Evolutionary conservation across 345 rosid species (phyloP), one percentile per base, ranked within the genome.

Genomic region (Gossypium australe): DNA sequence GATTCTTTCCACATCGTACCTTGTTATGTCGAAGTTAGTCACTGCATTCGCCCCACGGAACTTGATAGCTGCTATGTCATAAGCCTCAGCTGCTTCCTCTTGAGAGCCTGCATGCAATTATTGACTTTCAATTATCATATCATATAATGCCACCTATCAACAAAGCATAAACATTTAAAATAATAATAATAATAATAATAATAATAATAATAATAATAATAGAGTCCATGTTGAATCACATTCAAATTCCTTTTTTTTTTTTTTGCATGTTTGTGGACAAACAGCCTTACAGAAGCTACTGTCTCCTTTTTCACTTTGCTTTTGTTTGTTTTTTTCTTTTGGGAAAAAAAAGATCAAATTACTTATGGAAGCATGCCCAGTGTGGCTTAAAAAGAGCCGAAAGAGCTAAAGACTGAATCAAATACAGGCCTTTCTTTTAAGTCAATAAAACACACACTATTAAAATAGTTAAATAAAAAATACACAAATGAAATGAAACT

Each of bases 61-160:
- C 72, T 94, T 94, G 56, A 94, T 94, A 1, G 97, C 98, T 0
- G 98, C 98, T 17, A 92, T 75, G 65, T 94, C 98, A 14, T 94
- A 94, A 1, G 98, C 98, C 82, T 94, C 98, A 0, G 97, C 98
- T 25, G 98, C 98, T 83, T 91, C 98, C 85, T 92, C 98, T 82
- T 94, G 98, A 1, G 98, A 91, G 79, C 97, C 98, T 94, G 80
- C 72, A 60, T 18, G 16, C 44, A 47, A 18, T 13, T 45, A 45
- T 45, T 12, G 9, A 34, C 17, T 12, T 10, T 24, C 13, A 47
- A 47, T 47, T 11, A 24, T 58, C 24, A 24, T 55, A 9, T 55
- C 8, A 16, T 17, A 53, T 0, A 34, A 34, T 34, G 1, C 7
- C 41, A 34, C 5, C 41, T 1, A 34, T 34, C 41, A 34, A 34